These are phyloP conservation scores for Aegilops speltoides DNA, from an alignment of 176 grass and related monocot species.

Conservation along the genomic window DNA sequence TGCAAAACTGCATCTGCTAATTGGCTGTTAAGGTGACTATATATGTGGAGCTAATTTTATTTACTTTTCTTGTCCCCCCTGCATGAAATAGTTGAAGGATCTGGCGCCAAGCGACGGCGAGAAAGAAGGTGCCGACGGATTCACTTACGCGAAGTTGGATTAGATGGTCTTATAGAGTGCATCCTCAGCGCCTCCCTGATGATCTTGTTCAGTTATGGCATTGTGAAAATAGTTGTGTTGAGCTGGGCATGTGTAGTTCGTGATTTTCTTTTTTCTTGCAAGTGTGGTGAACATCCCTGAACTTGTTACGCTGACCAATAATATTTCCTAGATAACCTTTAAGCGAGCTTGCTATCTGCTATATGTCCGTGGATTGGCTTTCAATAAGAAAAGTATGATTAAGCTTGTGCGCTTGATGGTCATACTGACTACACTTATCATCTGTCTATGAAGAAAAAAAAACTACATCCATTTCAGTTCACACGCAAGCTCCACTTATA, in stretches of 20 bases:
- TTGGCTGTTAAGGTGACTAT: constrained; percentile 1
- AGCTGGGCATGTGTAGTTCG: constrained; percentile 24
- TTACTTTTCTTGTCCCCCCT: background rate
- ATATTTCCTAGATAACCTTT: background rate
- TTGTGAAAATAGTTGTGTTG: background rate
- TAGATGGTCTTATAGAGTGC: constrained; percentile 2
- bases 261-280: constrained; percentile 11
- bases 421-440: background rate
- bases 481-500: background rate
- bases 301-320: constrained; percentile 33
- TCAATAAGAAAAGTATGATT: background rate
- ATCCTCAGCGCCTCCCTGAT: background rate
- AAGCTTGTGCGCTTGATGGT: background rate
- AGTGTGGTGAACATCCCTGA: constrained; percentile 14
- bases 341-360: background rate
- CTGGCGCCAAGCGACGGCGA: constrained; percentile 20
- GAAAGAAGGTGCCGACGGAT: constrained; percentile 31
- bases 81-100: constrained; percentile 56
- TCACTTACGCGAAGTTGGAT: constrained; percentile 35
- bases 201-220: constrained; percentile 18
- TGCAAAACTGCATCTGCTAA: background rate
- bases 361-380: background rate
- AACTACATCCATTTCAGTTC: background rate
- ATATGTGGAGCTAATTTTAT: constrained; percentile 12
- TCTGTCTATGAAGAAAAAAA: background rate